Evolutionary conservation across 2,329 filamentous ascomycete species (phyloP).

Genomic region (Aspergillus sp.): DNA sequence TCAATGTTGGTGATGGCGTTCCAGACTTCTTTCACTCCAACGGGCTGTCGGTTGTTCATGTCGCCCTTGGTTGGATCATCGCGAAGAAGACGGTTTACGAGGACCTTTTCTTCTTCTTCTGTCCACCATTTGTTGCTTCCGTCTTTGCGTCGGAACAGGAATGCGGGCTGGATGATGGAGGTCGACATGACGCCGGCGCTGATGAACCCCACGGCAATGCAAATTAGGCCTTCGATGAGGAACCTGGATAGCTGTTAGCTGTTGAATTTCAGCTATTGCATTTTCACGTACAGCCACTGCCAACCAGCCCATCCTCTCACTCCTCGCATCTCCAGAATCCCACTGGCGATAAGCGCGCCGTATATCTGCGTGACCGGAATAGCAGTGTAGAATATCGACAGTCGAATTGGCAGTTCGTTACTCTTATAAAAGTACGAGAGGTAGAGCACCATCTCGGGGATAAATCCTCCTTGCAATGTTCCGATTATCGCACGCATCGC

Average conservation of each 20-base stretch:
- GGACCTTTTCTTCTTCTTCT: conserved; percentile 43
- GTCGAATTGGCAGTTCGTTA: conserved; percentile 57
- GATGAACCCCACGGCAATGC: conserved; percentile 49
- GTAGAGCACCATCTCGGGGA: conserved; percentile 54
- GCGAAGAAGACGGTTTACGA: conserved; percentile 61
- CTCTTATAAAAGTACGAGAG: conserved; percentile 66
- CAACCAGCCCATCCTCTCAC: conserved; percentile 33
- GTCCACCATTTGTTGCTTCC: conserved; percentile 9
- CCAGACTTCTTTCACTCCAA: conserved; percentile 46
- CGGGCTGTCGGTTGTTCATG: conserved; percentile 57
- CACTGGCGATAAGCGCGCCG: conserved; percentile 31
- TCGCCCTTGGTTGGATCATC: conserved; percentile 55
- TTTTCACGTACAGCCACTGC: conserved; percentile 40
- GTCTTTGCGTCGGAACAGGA: conserved; percentile 7
- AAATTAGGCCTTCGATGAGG: conserved; percentile 52
- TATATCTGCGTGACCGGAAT: conserved; percentile 40
- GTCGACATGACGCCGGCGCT: conserved; percentile 56
- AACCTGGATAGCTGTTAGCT: conserved; percentile 30
- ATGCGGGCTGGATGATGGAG: conserved; percentile 41
- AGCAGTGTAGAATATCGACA: conserved; percentile 62
- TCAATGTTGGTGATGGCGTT: conserved; percentile 51
- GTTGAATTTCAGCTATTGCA: neutral
- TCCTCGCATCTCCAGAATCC: conserved; percentile 32
- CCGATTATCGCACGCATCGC: conserved; percentile 8
- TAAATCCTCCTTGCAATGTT: conserved; percentile 30